These are phyloP conservation scores for Pontederia crassipes DNA, from an alignment of 176 grass and related monocot species.

Conservation along the genomic window DNA sequence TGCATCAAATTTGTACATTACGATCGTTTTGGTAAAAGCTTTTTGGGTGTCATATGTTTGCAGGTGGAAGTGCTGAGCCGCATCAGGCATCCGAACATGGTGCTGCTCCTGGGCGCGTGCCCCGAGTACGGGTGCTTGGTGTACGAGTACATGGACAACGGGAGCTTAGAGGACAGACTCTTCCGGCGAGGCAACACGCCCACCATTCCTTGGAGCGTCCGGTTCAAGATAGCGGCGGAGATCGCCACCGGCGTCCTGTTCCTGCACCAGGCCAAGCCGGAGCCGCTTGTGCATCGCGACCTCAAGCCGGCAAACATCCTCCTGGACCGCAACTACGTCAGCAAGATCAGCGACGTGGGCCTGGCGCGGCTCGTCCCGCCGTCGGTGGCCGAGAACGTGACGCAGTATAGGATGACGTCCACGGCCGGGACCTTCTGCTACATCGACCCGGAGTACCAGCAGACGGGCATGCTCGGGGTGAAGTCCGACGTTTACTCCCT, in stretches of 20 bases:
- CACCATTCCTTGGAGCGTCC: conserved; percentile 48
- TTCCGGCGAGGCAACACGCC: conserved; percentile 53
- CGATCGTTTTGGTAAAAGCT: not conserved
- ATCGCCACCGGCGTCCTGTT: conserved; percentile 71
- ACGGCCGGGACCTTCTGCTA: conserved; percentile 94
- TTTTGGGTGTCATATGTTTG: not conserved
- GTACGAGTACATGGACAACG: conserved; percentile 93
- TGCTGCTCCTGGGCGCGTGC: conserved; percentile 80
- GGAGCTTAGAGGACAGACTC: conserved; percentile 82
- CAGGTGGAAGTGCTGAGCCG: conserved; percentile 77
- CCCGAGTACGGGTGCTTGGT: conserved; percentile 84
- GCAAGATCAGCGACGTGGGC: conserved; percentile 97
- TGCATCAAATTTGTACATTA: not conserved
- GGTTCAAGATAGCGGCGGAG: conserved; percentile 75
- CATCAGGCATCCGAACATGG: conserved; percentile 97
- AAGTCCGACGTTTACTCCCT: conserved; percentile 97
- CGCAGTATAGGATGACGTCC: conserved; percentile 77
- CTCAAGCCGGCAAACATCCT: conserved; percentile 91
- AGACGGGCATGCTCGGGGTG: conserved; percentile 72
- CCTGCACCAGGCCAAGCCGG: conserved; percentile 78
- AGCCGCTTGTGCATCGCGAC: conserved; percentile 90
- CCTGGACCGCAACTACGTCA: conserved; percentile 84
- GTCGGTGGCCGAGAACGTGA: conserved; percentile 63
- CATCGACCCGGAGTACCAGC: conserved; percentile 98
- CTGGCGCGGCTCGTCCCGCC: conserved; percentile 72